These are phyloP conservation scores for Fraxinus nigra DNA, from an alignment of 305 asterid genomes.

Conservation along the genomic window DNA sequence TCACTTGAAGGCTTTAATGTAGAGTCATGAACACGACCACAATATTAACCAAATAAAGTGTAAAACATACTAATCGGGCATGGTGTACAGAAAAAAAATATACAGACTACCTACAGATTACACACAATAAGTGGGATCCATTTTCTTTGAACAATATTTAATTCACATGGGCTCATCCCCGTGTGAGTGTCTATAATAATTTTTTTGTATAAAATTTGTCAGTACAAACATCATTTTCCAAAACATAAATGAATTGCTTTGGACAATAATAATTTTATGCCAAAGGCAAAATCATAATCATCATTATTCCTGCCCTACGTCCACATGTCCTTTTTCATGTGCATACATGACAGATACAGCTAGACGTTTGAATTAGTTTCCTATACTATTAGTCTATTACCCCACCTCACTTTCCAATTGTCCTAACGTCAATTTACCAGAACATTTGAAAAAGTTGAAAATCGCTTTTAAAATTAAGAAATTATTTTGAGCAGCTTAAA, in stretches of 20 bases:
- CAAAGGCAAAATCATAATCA: constrained; percentile 32
- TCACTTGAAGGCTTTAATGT: neutral
- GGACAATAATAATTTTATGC: constrained; percentile 7
- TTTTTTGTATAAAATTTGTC: no score
- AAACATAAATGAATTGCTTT: constrained; percentile 13
- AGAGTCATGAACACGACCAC: neutral
- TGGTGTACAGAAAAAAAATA: no score
- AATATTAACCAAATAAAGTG: neutral
- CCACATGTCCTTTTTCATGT: constrained; percentile 37
- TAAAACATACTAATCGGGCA: no score
- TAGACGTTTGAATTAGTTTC: constrained; percentile 24
- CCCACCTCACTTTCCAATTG: constrained; percentile 5
- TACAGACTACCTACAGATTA: no score
- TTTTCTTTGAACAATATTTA: no score
- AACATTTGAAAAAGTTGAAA: neutral
- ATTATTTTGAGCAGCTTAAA: no score
- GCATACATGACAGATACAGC: constrained; percentile 32
- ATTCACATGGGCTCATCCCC: no score
- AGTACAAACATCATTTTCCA: neutral
- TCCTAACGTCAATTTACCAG: neutral
- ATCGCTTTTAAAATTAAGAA: neutral
- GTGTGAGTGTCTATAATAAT: no score
- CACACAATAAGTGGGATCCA: no score
- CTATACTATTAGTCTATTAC: constrained; percentile 19
- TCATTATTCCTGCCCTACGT: constrained; percentile 20